These are phyloP conservation scores for Quercus parvula DNA, from an alignment of 306 rosid genomes.

Conservation along the genomic window DNA sequence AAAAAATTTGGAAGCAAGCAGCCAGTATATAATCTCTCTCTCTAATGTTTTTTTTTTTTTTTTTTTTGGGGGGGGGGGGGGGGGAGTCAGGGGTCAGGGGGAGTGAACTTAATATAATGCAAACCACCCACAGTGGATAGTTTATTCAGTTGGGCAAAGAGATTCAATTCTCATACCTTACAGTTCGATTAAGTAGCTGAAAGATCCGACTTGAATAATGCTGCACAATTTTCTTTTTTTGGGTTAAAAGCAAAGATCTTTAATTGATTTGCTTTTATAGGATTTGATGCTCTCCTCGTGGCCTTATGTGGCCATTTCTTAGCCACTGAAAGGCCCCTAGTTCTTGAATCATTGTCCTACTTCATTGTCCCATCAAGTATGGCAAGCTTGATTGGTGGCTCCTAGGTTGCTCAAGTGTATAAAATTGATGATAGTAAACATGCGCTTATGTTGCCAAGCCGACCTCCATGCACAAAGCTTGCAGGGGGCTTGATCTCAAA, in stretches of 20 bases:
- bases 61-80: too few relatives aligned
- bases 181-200: not conserved
- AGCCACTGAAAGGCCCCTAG: not conserved
- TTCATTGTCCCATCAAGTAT: not conserved
- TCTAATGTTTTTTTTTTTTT: too few relatives aligned
- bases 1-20: not conserved
- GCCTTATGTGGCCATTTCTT: not conserved
- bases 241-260: not conserved
- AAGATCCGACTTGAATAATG: not conserved
- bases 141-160: not conserved
- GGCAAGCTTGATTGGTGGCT: not conserved
- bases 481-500: too few relatives aligned
- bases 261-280: not conserved
- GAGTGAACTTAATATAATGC: too few relatives aligned
- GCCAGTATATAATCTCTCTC: not conserved
- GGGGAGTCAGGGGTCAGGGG: too few relatives aligned
- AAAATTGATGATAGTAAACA: not conserved
- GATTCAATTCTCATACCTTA: not conserved
- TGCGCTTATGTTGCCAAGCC: not conserved
- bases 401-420: not conserved
- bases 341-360: not conserved
- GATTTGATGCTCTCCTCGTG: not conserved
- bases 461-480: not conserved
- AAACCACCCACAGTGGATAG: too few relatives aligned
- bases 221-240: not conserved